These are phyloP conservation scores for Arctium lappa DNA, from an alignment of 129 eudicot species.

Conservation along the genomic window DNA sequence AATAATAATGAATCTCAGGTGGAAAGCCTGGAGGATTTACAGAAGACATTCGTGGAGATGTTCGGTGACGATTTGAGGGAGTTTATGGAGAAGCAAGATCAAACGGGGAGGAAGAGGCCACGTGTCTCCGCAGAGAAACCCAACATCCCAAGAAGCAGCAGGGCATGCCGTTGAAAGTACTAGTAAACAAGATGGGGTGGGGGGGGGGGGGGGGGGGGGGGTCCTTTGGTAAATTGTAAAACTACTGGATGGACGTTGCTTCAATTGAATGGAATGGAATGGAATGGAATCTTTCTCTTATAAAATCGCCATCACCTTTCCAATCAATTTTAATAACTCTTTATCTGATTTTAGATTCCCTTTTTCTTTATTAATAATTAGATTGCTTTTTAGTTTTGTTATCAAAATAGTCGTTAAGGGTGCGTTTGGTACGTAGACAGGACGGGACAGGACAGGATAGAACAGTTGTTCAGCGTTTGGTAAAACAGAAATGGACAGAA, in stretches of 20 bases:
- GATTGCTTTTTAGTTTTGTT: neutral
- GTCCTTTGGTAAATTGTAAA: neutral
- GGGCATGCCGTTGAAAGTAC: conserved; percentile 19
- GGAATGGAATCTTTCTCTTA: neutral
- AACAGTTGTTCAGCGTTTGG: too few relatives aligned
- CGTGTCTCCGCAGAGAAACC: conserved; percentile 35
- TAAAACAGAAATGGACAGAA: too few relatives aligned
- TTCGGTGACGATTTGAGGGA: conserved; percentile 77
- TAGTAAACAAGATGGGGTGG: neutral
- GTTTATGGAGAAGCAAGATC: conserved; percentile 48
- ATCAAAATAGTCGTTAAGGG: neutral
- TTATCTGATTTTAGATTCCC: neutral
- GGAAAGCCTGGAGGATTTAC: conserved; percentile 85
- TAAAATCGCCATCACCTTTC: neutral
- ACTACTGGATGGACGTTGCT: neutral
- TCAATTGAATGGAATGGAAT: neutral
- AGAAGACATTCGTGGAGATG: conserved; percentile 73
- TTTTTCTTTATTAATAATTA: neutral
- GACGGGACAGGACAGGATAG: too few relatives aligned
- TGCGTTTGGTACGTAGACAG: too few relatives aligned
- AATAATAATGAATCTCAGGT: conserved; percentile 35
- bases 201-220: too few relatives aligned
- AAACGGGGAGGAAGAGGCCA: conserved; percentile 51
- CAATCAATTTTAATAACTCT: neutral
- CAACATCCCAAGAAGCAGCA: conserved; percentile 30